Evolutionary conservation across 108 stramenopile genomes (phyloP), one percentile per base, ranked within the genome.

Genomic region (Chaetoceros muelleri): DNA sequence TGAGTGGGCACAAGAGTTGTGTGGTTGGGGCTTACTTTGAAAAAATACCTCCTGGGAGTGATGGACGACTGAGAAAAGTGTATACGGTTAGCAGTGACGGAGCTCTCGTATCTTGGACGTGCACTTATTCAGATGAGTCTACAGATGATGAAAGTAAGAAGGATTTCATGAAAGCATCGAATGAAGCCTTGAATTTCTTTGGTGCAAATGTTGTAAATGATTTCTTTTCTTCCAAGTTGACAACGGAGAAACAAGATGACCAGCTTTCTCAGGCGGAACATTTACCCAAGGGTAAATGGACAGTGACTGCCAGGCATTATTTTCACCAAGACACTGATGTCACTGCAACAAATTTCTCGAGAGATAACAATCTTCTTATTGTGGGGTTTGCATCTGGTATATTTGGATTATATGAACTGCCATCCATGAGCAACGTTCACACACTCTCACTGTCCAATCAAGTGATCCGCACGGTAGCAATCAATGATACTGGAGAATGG

Each of bases 331-430:
- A 87, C 31, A 67, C 81, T 20, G 64, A 58, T 34, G 80, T 95
- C 5, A 61, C 80, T 0, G 69, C 75, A 8, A 75, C 67, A 7
- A 67, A 74, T 0, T 89, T 81, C 61, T 85, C 82, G 44, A 74
- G 69, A 22, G 21, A 53, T 5, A 62, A 55, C 48, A 67, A 77
- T 25, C 69, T 95, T n/a, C 74, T 97, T 5, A 91, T 89, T 1
- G 72, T 90, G 24, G 96, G 93, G 23, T 95, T 95, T 69, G 80
- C 84, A 7, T 80, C 80, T 24, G 98, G 98, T 7, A 69, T 97
- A 20, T 99, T 99, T 64, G 96, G 94, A 5, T 70, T 99, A 17
- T 99, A 96, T 60, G 94, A 97, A 57, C 75, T 97, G 74, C 96
- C 96, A 5, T 78, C 77, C 8, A 66, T 82, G 0, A 71, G 84